phyloP scores from a whole-genome alignment of 2,329 filamentous ascomycete genomes.

The Macroventuria anomochaeta region DNA sequence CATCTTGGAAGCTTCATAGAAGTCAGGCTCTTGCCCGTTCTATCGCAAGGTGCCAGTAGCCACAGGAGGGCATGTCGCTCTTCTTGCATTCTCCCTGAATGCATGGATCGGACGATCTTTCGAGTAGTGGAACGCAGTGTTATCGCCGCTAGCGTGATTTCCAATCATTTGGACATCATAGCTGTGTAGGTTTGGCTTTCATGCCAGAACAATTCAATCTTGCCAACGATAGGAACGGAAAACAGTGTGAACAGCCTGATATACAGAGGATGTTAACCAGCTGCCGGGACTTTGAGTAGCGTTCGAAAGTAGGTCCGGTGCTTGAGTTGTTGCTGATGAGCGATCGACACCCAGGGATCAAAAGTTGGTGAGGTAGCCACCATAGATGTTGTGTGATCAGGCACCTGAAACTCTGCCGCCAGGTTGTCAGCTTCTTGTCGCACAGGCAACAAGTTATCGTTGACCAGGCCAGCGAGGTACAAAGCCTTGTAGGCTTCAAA shows the following conservation, averaged over 20 bases:
- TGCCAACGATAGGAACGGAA: conserved; percentile 27
- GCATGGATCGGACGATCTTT: conserved; percentile 35
- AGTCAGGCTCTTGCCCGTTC: conserved; percentile 7
- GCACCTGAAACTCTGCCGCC: conserved; percentile 30
- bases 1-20: conserved; percentile 24
- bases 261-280: conserved; percentile 21
- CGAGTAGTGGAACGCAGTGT: conserved; percentile 33
- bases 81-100: conserved; percentile 28
- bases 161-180: conserved; percentile 19
- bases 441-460: conserved; percentile 77
- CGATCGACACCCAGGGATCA: conserved; percentile 41
- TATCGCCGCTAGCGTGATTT: conserved; percentile 12
- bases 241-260: conserved; percentile 34
- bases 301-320: conserved; percentile 29
- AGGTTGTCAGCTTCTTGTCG: conserved; percentile 29
- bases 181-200: conserved; percentile 30
- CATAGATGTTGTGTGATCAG: conserved; percentile 36
- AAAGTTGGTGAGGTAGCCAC: conserved; percentile 32
- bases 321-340: conserved; percentile 19
- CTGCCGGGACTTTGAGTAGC: conserved; percentile 22
- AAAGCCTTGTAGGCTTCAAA: conserved; percentile 79
- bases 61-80: conserved; percentile 39
- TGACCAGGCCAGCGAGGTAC: conserved; percentile 73
- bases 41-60: conserved; percentile 36
- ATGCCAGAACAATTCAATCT: conserved; percentile 43